Base-by-base conservation (phyloP, 2,329 filamentous ascomycete species). In the Pseudogymnoascus sp. region DNA sequence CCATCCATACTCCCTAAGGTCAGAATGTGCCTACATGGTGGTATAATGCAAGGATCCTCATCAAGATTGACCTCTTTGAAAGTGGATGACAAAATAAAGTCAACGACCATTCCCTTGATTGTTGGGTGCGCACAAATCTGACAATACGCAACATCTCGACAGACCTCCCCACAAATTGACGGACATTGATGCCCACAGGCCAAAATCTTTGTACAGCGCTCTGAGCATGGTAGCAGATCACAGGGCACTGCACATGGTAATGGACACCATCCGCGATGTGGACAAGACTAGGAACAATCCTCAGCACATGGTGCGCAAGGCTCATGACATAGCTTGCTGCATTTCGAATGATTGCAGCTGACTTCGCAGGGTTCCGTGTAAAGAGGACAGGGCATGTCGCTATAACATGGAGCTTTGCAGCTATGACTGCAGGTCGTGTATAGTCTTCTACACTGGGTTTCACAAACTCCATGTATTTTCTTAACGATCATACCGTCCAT, bases 211-310 rank as follows among this genome's bases (percentile, higher is more conserved):
- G 75, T 69, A 69, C 88, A 91, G 7, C 87, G 77, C 67, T 78
- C 72, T 1, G 80, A 81, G 70, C 87, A 91, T 1, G 88, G 88
- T 0, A 89, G 69, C 74, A 84, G 81, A 66, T 88, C 77, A 69
- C 87, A 91, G 0, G 88, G 87, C 0, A 82, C 87, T 0, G 85
- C 84, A 65, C 88, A 90, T 2, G 75, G 75, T 72, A 76, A 74
- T 5, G 70, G 69, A 65, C 79, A 81, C 42, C 5, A 21, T 8
- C 67, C 74, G 37, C 73, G 69, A 67, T 89, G 86, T 6, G 77
- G 76, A 65, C 85, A 89, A 3, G 68, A 68, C 33, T 82, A 87
- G 0, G 77, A 72, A 66, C 86, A 89, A 1, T 70, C 66, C 65
- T 84, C 81, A 0, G 81, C 80, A 67, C 87, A 89, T 0, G 85